These are phyloP conservation scores for Malus asiatica DNA, from an alignment of 306 rosid species.

Conservation along the genomic window DNA sequence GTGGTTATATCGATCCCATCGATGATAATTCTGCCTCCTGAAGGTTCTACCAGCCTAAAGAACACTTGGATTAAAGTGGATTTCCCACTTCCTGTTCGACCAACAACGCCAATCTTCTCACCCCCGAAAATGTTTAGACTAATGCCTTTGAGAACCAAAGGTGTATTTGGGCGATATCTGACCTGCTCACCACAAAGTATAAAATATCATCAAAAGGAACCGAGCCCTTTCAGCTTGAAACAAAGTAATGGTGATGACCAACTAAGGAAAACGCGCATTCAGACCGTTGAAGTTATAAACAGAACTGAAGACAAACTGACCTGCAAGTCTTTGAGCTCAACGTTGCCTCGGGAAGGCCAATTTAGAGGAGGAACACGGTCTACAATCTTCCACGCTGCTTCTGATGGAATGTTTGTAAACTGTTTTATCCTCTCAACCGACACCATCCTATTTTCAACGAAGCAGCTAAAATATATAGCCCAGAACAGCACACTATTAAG, in stretches of 20 bases:
- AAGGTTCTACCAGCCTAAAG: conserved; percentile 91
- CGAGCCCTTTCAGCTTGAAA: background rate
- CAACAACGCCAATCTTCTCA: conserved; percentile 88
- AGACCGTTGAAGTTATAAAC: background rate
- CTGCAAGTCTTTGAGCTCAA: conserved; percentile 71
- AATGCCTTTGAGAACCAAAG: conserved; percentile 86
- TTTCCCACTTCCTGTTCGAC: conserved; percentile 93
- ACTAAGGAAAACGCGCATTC: background rate
- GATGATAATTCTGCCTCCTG: conserved; percentile 75
- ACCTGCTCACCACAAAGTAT: conserved; percentile 45
- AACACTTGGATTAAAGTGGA: conserved; percentile 89
- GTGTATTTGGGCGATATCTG: conserved; percentile 80
- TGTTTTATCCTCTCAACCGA: conserved; percentile 95
- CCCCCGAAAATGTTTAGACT: conserved; percentile 76
- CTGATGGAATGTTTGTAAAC: conserved; percentile 71
- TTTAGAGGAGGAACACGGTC: conserved; percentile 62
- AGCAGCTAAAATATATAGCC: conserved; percentile 80
- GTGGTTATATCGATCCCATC: conserved; percentile 66
- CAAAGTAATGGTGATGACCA: background rate
- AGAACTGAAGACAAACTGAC: conserved; percentile 23
- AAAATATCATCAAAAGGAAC: background rate
- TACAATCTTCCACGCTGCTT: conserved; percentile 60
- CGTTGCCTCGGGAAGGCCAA: conserved; percentile 86
- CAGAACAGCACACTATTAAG: conserved; percentile 65
- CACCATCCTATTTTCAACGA: conserved; percentile 86